Percentiles rank a stretch among this genome's conserved stretches.
Conservation (phyloP, 2,329 filamentous ascomycete genomes). For the Aspergillus ustus region DNA sequence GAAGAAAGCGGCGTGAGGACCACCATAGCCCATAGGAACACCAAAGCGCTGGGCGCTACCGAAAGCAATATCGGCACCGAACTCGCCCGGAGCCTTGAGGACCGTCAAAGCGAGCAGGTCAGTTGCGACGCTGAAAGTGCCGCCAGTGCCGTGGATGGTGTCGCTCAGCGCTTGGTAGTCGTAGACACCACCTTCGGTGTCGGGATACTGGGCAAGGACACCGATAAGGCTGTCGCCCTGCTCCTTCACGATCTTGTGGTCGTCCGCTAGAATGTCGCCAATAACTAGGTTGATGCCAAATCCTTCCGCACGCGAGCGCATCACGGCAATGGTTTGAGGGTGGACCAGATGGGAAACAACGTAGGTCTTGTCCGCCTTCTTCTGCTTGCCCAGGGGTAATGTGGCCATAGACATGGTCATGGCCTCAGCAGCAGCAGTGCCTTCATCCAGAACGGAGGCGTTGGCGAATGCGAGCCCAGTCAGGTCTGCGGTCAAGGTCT, state of each 20-base stretch:
- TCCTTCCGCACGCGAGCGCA: constrained; percentile 84
- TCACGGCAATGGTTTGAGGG: constrained; percentile 82
- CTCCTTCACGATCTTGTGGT: constrained; percentile 68
- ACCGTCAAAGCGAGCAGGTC: constrained; percentile 87
- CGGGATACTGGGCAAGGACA: constrained; percentile 92
- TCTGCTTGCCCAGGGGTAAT: constrained; percentile 72
- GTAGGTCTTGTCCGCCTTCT: constrained; percentile 76
- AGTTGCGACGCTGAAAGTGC: constrained; percentile 83
- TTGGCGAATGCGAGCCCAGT: constrained; percentile 88
- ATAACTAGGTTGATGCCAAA: constrained; percentile 82
- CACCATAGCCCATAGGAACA: constrained; percentile 88
- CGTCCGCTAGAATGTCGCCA: constrained; percentile 70
- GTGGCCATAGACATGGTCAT: constrained; percentile 90
- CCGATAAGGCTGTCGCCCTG: constrained; percentile 83
- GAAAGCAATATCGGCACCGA: constrained; percentile 93
- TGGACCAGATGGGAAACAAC: constrained; percentile 83
- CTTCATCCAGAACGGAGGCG: constrained; percentile 87
- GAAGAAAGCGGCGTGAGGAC: constrained; percentile 97
- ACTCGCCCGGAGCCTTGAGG: constrained; percentile 88
- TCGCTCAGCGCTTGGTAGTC: constrained; percentile 77
- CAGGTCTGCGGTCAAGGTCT: constrained; percentile 87
- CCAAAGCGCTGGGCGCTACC: constrained; percentile 90
- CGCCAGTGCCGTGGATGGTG: constrained; percentile 75
- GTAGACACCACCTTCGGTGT: constrained; percentile 79
- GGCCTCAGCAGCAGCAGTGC: constrained; percentile 89